Base-by-base conservation (phyloP, 2,329 filamentous ascomycete species). In the Triangularia setosa region DNA sequence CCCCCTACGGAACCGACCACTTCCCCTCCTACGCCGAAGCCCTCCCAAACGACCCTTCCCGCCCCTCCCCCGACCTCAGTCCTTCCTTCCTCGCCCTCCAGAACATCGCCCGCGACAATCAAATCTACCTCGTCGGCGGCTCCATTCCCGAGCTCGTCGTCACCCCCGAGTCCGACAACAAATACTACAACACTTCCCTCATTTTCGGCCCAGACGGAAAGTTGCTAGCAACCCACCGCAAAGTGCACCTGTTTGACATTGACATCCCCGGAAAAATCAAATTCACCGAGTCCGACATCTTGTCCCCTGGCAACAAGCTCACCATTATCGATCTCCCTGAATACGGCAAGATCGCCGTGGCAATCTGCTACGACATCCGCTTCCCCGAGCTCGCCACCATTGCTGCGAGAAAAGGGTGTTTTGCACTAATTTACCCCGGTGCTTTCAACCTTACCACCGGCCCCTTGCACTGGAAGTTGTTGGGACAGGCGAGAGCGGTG, bases 231-330 rank as follows among this genome's bases (percentile, higher is more conserved):
- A 91, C 88, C 2, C 93, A 98, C 77, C 87, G 95, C 71, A 99
- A 99, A 80, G 88, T 95, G 53, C 95, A 99, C 78, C 84, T 99
- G 53, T 99, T 99, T 77, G 95, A 98, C 78, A 99, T 99, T 72
- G 90, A 96, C 76, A 98, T 99, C 68, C 95, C 95, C 0, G 94
- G 93, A 67, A 93, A 93, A 80, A 97, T 99, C 76, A 89, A 80
- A 12, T 99, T 99, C 79, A 86, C 86, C 68, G 95, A 99, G 79
- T 93, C 89, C 61, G 93, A 97, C 67, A 92, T 97, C 44, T 84
- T 99, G 33, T 90, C 86, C 23, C 88, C 94, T 0, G 95, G 95
- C 0, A 90, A 94, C 79, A 89, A 91, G 74, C 79, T 97, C 65
- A 97, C 94, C 0, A 78, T 98, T 3, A 83, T 98, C 25, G 90